Conservation (phyloP, 176 grass and related monocot species). For the Carex kokanica region DNA sequence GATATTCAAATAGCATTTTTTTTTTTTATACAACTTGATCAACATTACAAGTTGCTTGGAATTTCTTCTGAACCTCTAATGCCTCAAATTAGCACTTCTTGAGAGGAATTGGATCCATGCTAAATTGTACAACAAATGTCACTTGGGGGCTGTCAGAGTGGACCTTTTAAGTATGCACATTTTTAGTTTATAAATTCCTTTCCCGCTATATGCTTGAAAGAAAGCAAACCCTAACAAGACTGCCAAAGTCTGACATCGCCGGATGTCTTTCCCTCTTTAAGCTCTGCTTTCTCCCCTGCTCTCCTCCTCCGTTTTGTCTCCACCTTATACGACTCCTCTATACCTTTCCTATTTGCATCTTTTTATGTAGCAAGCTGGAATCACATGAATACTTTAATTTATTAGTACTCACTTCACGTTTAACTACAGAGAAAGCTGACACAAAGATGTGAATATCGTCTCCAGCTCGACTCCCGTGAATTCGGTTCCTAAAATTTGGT, state of each 20-base stretch:
- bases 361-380: background rate
- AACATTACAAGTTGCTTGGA: background rate
- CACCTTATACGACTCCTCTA: background rate
- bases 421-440: background rate
- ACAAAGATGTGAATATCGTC: background rate
- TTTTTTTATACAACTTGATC: background rate
- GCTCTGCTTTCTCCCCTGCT: slow-evolving; percentile 1
- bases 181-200: background rate
- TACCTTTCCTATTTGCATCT: background rate
- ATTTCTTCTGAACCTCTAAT: background rate
- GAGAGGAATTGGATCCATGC: background rate
- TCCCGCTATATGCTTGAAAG: background rate
- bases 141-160: background rate
- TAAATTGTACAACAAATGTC: background rate
- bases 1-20: background rate
- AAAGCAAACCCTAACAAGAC: slow-evolving; percentile 17
- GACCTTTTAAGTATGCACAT: background rate
- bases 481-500: background rate
- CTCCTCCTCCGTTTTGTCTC: slow-evolving; percentile 17
- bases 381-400: background rate
- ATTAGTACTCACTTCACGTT: background rate
- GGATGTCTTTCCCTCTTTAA: slow-evolving; percentile 11
- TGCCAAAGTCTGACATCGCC: slow-evolving; percentile 17
- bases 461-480: background rate
- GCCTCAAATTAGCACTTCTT: background rate